Evolutionary conservation across 176 grass and related monocot species (phyloP).

Genomic region (Dactylis glomerata): DNA sequence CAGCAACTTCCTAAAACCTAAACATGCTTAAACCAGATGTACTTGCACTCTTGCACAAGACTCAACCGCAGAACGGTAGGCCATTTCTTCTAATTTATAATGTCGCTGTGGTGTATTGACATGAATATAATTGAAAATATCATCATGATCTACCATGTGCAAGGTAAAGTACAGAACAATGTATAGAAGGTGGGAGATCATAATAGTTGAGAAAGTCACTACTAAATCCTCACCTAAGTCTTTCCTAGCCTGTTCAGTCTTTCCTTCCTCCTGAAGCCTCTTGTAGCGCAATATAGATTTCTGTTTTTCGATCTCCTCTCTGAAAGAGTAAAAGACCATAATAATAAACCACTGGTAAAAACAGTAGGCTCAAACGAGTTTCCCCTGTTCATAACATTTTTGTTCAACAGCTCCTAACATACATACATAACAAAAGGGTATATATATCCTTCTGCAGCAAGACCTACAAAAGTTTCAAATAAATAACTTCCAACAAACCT

Average conservation of each 20-base stretch:
- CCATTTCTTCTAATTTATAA: neutral
- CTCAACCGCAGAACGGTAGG: neutral
- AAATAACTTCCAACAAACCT: neutral
- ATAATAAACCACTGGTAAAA: neutral
- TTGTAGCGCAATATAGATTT: conserved; percentile 66
- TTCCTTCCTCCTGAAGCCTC: conserved; percentile 90
- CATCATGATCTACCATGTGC: neutral
- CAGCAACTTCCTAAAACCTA: neutral
- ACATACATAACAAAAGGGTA: neutral
- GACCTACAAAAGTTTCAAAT: neutral
- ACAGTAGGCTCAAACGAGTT: neutral
- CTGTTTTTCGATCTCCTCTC: conserved; percentile 91
- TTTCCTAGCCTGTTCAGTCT: conserved; percentile 88
- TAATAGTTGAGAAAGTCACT: neutral
- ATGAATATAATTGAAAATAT: neutral
- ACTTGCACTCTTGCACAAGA: neutral
- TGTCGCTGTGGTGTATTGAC: neutral
- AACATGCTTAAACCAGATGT: neutral
- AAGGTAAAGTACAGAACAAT: neutral
- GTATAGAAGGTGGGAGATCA: neutral
- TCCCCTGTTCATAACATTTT: neutral
- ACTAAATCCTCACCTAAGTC: conserved; percentile 64
- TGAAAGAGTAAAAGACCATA: conserved; percentile 7
- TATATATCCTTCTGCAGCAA: neutral
- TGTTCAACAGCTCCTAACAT: neutral